Base-by-base conservation (phyloP, 495 filamentous ascomycete genomes). In the Penicillium arizonense region DNA sequence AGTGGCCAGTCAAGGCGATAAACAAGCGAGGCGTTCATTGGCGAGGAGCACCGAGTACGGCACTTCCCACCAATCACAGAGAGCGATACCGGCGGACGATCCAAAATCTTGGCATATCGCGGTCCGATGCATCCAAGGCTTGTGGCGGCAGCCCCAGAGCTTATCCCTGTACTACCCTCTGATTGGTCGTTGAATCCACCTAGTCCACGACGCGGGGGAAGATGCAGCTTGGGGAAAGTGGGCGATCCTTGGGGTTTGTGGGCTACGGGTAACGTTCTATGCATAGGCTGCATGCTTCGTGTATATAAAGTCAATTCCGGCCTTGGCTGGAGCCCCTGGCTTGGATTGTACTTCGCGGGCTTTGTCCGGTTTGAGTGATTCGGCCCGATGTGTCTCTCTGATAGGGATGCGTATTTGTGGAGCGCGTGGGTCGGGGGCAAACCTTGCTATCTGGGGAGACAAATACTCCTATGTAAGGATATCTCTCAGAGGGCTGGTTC, bases 21-120 rank as follows among this genome's bases (percentile, higher is more conserved):
- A 50, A 33, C 20, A 34, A 9, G 54, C 39, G 47, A 12, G 16
- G 0, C 6, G 23, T 0, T 61, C 23, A 64, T 59, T 66, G 55
- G 63, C 4, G 9, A 0, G 12, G 4, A 10, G 3, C 20, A 24
- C 63, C 63, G 63, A 61, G 21, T n/a, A 6, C 63, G 63, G 63
- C 28, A 6, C 2, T 12, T 38, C 39, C 0, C 13, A 24, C 60
- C 63, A 65, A 32, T 65, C 45, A 60, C 5, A 35, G 18, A 10
- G 37, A 6, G 11, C 24, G 14, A n/a, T 13, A 33, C 34, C 13
- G 34, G 24, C 39, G 6, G 24, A 16, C 45, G n/a, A 48, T 23
- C 28, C 16, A 30, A 33, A 16, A 7, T 18, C 13, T 32, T 32
- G 24, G 5, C 16, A 11, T 12, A 12, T 35, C 38, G 48, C 39